Evolutionary conservation across 2,329 filamentous ascomycete species (phyloP), one percentile per base, ranked within the genome.

Genomic region (Phaeosphaeriaceae sp.): DNA sequence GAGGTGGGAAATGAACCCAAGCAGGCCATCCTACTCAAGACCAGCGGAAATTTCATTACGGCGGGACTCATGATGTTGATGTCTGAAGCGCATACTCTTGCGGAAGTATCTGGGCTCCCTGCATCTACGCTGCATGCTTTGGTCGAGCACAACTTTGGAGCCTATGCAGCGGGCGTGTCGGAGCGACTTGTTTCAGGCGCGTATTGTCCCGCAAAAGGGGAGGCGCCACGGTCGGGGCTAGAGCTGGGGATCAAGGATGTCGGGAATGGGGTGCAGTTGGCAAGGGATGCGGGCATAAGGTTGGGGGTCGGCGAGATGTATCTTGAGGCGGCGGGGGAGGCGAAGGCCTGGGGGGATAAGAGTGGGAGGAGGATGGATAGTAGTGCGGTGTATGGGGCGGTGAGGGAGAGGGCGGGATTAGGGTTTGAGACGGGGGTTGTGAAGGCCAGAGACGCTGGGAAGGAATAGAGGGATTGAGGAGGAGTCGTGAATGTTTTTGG

Each of bases 221-320:
- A 78, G 24, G 65, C 73, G 25, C 83, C 83, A 1, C 81, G 77
- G 76, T 85, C 82, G 0, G 82, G 82, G 40, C 57, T 86, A 2
- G 77, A 80, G 21, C 69, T 86, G 3, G 84, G 82, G 0, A 75
- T 85, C 7, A 85, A 86, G 57, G 84, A 86, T 62, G 83, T 85
- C 0, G 78, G 80, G 0, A 81, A 84, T 63, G 83, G 82, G 0
- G 76, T 85, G 13, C 69, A 70, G 6, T 76, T 79, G 25, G 84
- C 82, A 1, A 70, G 73, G 48, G 72, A 76, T 1, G 70, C 69
- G 0, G 82, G 81, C 0, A 62, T 79, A 21, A 73, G 62, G 19
- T 60, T 85, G 17, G 70, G 77, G 47, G 75, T 82, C 20, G 82
- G 75, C 0, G 78, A 83, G 53, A 65, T 82, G 22, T 81, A 78